Evolutionary conservation across 208 protist species (phyloP).

Genomic region (Strigomonas galati): DNA sequence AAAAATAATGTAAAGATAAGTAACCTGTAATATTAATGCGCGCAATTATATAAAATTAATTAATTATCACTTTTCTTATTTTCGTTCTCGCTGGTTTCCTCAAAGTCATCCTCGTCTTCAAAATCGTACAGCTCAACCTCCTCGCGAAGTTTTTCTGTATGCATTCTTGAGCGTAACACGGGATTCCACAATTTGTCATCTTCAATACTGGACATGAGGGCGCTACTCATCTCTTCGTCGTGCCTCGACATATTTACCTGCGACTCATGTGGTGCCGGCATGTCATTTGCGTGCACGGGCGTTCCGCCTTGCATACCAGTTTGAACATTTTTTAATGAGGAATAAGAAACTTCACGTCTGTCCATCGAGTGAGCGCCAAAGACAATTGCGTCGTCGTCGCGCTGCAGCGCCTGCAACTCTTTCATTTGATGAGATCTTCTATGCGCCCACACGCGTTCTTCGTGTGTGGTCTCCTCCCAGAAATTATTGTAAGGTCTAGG

Average conservation of each 20-base stretch:
- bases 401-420: slow-evolving; percentile 79
- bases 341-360: slow-evolving; percentile 59
- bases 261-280: slow-evolving; percentile 67
- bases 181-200: slow-evolving; percentile 91
- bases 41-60: neutral
- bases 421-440: slow-evolving; percentile 86
- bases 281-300: slow-evolving; percentile 76
- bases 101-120: slow-evolving; percentile 78
- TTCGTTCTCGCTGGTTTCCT: neutral
- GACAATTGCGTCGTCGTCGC: slow-evolving; percentile 73
- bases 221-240: slow-evolving; percentile 83
- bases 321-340: slow-evolving; percentile 69
- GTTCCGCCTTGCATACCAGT: slow-evolving; percentile 80
- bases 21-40: neutral
- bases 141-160: slow-evolving; percentile 47
- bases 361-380: slow-evolving; percentile 77
- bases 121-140: slow-evolving; percentile 76
- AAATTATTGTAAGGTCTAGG: slow-evolving; percentile 89
- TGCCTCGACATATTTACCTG: slow-evolving; percentile 71
- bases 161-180: slow-evolving; percentile 62
- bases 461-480: slow-evolving; percentile 87
- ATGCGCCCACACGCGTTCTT: slow-evolving; percentile 87
- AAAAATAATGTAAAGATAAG: neutral
- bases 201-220: slow-evolving; percentile 88
- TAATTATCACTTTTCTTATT: neutral